phyloP scores from a whole-genome alignment of 177 flowering plant genomes.

The Telopea speciosissima region DNA sequence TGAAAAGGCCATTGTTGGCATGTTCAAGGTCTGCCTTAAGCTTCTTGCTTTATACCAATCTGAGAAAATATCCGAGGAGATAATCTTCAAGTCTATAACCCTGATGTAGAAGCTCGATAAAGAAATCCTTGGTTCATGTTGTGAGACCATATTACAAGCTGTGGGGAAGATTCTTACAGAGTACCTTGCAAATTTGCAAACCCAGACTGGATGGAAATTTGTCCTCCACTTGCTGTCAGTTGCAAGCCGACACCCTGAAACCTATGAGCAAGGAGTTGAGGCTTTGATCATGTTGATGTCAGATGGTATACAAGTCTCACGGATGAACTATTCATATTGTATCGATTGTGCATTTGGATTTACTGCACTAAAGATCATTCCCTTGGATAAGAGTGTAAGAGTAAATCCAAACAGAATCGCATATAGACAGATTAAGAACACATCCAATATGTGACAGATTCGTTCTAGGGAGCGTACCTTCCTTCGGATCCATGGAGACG shows the following conservation, averaged over 20 bases:
- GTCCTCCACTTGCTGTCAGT: slow-evolving; percentile 54
- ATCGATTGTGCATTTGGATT: slow-evolving; percentile 74
- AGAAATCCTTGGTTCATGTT: slow-evolving; percentile 64
- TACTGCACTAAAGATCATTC: slow-evolving; percentile 58
- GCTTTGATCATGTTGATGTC: slow-evolving; percentile 62
- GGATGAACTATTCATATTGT: slow-evolving; percentile 51
- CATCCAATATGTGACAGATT: too few species aligned
- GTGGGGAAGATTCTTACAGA: slow-evolving; percentile 51
- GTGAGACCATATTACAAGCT: slow-evolving; percentile 41
- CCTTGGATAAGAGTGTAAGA: slow-evolving; percentile 74
- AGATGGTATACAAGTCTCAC: slow-evolving; percentile 37
- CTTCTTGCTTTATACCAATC: slow-evolving; percentile 33
- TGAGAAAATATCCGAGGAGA: slow-evolving; percentile 58
- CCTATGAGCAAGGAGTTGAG: slow-evolving; percentile 66
- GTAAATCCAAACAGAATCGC: too few species aligned
- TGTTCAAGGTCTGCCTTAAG: slow-evolving; percentile 51
- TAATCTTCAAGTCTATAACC: slow-evolving; percentile 74
- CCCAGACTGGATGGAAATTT: slow-evolving; percentile 73
- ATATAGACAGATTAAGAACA: too few species aligned
- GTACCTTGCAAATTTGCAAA: slow-evolving; percentile 53
- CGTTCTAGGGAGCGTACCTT: too few species aligned
- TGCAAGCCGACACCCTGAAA: slow-evolving; percentile 62
- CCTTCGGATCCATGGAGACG: too few species aligned
- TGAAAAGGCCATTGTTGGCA: slow-evolving; percentile 60
- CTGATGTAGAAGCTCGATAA: slow-evolving; percentile 82